Conservation (phyloP, 768 basidiomycete species). For the Suillus spraguei region DNA sequence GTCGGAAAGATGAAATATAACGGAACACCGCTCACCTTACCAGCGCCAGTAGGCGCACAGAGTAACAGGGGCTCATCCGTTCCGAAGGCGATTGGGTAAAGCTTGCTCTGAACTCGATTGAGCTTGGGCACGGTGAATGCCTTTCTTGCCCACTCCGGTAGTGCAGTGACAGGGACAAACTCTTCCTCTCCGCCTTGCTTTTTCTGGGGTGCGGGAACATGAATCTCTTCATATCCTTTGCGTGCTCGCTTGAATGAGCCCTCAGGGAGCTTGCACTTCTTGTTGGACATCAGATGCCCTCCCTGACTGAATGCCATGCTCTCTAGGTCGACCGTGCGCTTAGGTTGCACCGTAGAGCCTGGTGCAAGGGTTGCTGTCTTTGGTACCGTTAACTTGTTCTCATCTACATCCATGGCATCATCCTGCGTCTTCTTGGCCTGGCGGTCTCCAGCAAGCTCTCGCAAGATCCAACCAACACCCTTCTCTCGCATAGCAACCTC, state of each 20-base stretch:
- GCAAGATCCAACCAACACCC: slow-evolving; percentile 93
- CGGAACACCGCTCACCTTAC: slow-evolving; percentile 68
- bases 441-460: slow-evolving; percentile 84
- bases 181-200: slow-evolving; percentile 65
- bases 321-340: slow-evolving; percentile 85
- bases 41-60: slow-evolving; percentile 98
- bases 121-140: slow-evolving; percentile 84
- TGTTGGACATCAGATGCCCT: slow-evolving; percentile 97
- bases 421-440: slow-evolving; percentile 50
- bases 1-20: background rate
- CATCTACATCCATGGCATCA: slow-evolving; percentile 83
- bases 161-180: slow-evolving; percentile 64
- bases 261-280: slow-evolving; percentile 96
- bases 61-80: slow-evolving; percentile 94
- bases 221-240: slow-evolving; percentile 98
- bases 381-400: slow-evolving; percentile 55
- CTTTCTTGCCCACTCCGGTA: slow-evolving; percentile 86
- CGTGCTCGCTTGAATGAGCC: slow-evolving; percentile 96
- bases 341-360: slow-evolving; percentile 85
- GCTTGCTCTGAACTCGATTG: slow-evolving; percentile 91
- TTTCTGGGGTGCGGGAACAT: slow-evolving; percentile 91
- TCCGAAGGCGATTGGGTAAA: slow-evolving; percentile 92
- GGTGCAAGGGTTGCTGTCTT: slow-evolving; percentile 87
- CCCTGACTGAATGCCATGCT: slow-evolving; percentile 96
- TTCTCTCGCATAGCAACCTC: slow-evolving; percentile 99